Percentiles rank a stretch among this genome's conserved stretches.
Conservation (phyloP, 148 eudicot species). For the Selenicereus undatus region DNA sequence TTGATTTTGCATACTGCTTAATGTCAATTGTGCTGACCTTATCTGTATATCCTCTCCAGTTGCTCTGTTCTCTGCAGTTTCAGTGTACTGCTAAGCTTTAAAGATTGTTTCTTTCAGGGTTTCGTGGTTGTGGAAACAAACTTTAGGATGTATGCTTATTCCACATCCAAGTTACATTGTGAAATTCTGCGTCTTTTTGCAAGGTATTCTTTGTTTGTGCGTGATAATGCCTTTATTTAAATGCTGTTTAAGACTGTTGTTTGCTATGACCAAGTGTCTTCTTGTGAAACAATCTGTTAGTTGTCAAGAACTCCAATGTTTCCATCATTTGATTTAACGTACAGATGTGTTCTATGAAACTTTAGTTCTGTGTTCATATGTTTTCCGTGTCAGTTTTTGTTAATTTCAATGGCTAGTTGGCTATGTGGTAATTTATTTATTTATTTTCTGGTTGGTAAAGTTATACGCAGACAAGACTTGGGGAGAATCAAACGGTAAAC, state of each 20-base stretch:
- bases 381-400: not conserved
- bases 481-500: not conserved
- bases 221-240: not conserved
- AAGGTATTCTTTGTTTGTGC: slow-evolving; percentile 45
- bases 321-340: not conserved
- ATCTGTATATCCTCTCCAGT: not conserved
- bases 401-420: not conserved
- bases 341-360: slow-evolving; percentile 2
- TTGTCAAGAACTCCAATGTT: not conserved
- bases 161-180: slow-evolving; percentile 82
- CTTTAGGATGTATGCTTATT: slow-evolving; percentile 89
- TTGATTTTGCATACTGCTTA: not conserved
- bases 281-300: not conserved
- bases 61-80: not conserved
- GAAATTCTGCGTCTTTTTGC: slow-evolving; percentile 94
- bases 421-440: not conserved
- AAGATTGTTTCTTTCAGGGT: slow-evolving; percentile 51
- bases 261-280: slow-evolving; percentile 1
- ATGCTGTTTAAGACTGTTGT: not conserved
- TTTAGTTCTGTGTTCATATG: not conserved
- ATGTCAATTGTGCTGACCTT: not conserved
- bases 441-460: not conserved
- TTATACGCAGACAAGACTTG: not conserved
- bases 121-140: slow-evolving; percentile 94
- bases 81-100: not conserved